Evolutionary conservation across 2,329 filamentous ascomycete species (phyloP).

Genomic region (Cordyceps militaris): DNA sequence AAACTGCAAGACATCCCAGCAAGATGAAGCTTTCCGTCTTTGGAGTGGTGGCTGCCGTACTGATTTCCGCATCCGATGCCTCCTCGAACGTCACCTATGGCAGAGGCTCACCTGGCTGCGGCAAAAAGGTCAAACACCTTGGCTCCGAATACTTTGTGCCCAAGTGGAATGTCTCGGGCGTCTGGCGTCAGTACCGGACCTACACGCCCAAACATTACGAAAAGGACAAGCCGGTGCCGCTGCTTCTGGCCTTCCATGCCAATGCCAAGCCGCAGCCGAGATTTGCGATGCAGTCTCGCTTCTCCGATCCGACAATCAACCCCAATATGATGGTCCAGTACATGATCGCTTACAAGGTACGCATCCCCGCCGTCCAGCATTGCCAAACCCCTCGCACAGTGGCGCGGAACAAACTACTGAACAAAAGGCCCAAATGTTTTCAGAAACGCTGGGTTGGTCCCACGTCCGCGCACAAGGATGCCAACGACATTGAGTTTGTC

Average conservation of each 20-base stretch:
- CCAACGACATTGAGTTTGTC: constrained; percentile 36
- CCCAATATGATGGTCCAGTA: constrained; percentile 30
- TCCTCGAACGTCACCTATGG: neutral
- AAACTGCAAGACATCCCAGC: too few species aligned
- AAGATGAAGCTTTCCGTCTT: neutral
- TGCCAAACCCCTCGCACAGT: too few species aligned
- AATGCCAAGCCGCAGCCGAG: neutral
- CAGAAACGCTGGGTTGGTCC: constrained; percentile 32
- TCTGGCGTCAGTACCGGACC: neutral
- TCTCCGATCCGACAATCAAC: neutral
- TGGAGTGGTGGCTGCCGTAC: neutral
- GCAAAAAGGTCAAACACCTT: neutral
- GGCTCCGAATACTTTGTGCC: neutral
- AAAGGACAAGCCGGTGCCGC: neutral
- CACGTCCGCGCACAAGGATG: constrained; percentile 23
- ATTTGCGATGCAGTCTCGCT: neutral
- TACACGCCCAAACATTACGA: neutral
- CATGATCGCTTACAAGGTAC: constrained; percentile 33
- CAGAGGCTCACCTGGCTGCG: constrained; percentile 2
- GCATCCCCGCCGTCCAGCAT: too few species aligned
- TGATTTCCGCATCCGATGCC: neutral
- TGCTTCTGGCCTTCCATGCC: neutral
- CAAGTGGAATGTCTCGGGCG: neutral
- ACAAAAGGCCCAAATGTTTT: too few species aligned
- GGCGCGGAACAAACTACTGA: too few species aligned